A percentile compares a stretch with the other conserved stretches of the same genome.
Evolutionary conservation across 495 filamentous ascomycete genomes (phyloP).

Genomic region (Penicillium flavigenum): DNA sequence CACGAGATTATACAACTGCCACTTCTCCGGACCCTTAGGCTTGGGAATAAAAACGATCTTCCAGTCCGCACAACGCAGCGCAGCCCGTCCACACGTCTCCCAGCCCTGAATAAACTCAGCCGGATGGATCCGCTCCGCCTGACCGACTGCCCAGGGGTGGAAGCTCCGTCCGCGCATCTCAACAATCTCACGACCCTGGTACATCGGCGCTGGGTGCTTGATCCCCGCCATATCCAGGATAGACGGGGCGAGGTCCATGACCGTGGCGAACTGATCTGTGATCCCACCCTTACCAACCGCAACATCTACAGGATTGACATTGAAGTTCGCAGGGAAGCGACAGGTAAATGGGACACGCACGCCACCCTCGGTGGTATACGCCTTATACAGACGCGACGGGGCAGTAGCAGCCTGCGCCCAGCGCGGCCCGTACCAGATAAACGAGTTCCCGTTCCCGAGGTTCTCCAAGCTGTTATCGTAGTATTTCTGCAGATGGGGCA

Average conservation of each 20-base stretch:
- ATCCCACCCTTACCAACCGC: slow-evolving; percentile 37
- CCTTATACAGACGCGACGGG: slow-evolving; percentile 60
- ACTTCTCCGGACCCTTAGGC: slow-evolving; percentile 47
- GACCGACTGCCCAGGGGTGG: slow-evolving; percentile 41
- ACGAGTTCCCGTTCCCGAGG: slow-evolving; percentile 58
- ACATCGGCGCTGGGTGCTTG: slow-evolving; percentile 55
- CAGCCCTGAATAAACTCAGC: slow-evolving; percentile 50
- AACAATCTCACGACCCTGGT: slow-evolving; percentile 57
- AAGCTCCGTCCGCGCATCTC: slow-evolving; percentile 56
- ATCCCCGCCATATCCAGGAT: slow-evolving; percentile 62
- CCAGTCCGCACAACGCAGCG: slow-evolving; percentile 48
- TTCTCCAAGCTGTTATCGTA: slow-evolving; percentile 63
- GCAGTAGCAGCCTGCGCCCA: slow-evolving; percentile 66
- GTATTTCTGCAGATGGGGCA: slow-evolving; percentile 57
- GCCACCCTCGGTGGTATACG: slow-evolving; percentile 62
- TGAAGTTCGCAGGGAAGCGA: slow-evolving; percentile 41
- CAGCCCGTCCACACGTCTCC: slow-evolving; percentile 48
- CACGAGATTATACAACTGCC: slow-evolving; percentile 50
- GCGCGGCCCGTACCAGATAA: slow-evolving; percentile 65
- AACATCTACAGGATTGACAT: slow-evolving; percentile 21
- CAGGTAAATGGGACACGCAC: slow-evolving; percentile 59
- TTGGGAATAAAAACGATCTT: slow-evolving; percentile 52
- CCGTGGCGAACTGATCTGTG: slow-evolving; percentile 57
- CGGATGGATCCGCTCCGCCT: slow-evolving; percentile 41
- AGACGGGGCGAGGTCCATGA: slow-evolving; percentile 64